Conservation (phyloP, 1,284 basidiomycete species). For the Volvariella surrecta region DNA sequence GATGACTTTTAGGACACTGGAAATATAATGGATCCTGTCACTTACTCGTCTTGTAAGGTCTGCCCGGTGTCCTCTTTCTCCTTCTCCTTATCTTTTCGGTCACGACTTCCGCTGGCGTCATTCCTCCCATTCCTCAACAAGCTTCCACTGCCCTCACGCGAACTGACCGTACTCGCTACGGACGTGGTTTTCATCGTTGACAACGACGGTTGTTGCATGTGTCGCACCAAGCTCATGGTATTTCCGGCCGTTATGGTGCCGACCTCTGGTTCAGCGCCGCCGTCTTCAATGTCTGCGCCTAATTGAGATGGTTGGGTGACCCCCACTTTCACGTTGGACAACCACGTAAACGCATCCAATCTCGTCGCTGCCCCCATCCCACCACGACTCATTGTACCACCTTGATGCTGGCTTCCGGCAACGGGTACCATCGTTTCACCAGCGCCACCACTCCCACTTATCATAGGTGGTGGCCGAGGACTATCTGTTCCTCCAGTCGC, state of each 20-base stretch:
- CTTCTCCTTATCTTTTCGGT: conserved; percentile 24
- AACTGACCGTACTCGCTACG: background rate
- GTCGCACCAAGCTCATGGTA: conserved; percentile 13
- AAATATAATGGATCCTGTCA: conserved; percentile 5
- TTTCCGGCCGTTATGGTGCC: conserved; percentile 13
- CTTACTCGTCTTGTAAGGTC: conserved; percentile 74
- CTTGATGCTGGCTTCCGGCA: conserved; percentile 8
- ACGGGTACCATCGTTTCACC: conserved; percentile 1
- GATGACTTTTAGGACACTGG: background rate
- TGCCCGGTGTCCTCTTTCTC: conserved; percentile 32
- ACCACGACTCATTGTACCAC: conserved; percentile 51
- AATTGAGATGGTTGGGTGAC: conserved; percentile 11
- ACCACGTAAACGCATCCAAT: conserved; percentile 63
- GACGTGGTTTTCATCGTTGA: conserved; percentile 3
- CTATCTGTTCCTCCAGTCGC: background rate
- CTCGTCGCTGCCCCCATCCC: conserved; percentile 32
- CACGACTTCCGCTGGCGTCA: conserved; percentile 29
- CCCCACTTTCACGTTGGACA: conserved; percentile 61
- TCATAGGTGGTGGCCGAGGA: background rate
- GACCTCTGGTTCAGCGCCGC: conserved; percentile 6
- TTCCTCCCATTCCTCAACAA: conserved; percentile 26
- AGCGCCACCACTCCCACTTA: conserved; percentile 1
- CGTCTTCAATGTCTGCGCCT: conserved; percentile 7
- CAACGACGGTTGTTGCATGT: conserved; percentile 12
- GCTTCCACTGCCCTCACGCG: conserved; percentile 11